Evolutionary conservation across 2,329 filamentous ascomycete species (phyloP).

Genomic region (Fusarium pininemorale): DNA sequence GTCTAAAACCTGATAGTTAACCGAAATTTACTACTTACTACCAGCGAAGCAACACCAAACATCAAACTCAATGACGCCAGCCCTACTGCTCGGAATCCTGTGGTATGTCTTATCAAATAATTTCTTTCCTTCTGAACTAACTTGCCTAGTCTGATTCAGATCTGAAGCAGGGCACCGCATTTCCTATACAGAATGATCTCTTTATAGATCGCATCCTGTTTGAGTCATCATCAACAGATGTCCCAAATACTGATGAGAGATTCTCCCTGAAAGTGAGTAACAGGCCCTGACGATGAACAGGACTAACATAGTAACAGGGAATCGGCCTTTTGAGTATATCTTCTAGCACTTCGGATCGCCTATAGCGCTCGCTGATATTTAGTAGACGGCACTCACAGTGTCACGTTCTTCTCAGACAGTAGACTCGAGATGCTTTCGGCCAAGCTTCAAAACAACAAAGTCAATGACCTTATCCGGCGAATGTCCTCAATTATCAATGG

Average conservation of each 20-base stretch:
- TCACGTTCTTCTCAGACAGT: slow-evolving; percentile 37
- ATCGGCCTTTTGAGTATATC: slow-evolving; percentile 32
- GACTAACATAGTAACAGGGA: slow-evolving; percentile 3
- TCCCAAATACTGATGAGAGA: not conserved
- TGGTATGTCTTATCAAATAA: not conserved
- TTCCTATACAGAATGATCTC: not conserved
- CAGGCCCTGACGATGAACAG: rapidly evolving
- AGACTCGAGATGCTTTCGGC: slow-evolving; percentile 30
- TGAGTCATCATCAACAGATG: not conserved
- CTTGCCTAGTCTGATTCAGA: rapidly evolving
- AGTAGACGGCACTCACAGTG: slow-evolving; percentile 25
- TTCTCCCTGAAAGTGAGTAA: slow-evolving; percentile 23
- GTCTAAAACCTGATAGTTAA: not conserved
- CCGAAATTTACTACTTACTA: not conserved
- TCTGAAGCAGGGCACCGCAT: not conserved
- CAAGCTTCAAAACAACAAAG: slow-evolving; percentile 33
- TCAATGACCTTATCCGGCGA: slow-evolving; percentile 32
- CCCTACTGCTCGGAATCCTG: rapidly evolving
- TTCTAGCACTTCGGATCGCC: rapidly evolving
- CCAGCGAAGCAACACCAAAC: rapidly evolving
- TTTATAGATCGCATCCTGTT: slow-evolving; percentile 29
- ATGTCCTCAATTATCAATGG: slow-evolving; percentile 30
- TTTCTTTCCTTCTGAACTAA: rapidly evolving
- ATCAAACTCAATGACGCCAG: not conserved
- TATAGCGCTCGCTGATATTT: not conserved